Base-by-base conservation (phyloP, 768 basidiomycete species). In the Suillus subaureus region DNA sequence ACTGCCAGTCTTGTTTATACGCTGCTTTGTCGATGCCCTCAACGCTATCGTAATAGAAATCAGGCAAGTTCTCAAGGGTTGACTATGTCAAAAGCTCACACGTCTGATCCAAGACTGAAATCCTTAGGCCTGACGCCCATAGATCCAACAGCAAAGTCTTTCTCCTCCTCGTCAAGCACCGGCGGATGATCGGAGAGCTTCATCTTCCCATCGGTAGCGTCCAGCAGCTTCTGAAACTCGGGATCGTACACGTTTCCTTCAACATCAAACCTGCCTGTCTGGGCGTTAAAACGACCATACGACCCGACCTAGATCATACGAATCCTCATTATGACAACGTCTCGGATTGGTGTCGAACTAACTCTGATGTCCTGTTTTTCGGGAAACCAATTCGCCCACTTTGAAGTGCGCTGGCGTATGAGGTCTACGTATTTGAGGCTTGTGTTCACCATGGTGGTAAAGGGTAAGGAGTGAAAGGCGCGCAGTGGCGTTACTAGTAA, bases 381-480 rank as follows among this genome's bases (percentile, higher is more conserved):
- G 0, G 79, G 79, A 18, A 77, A 75, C 77, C 75, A 80, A 65
- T 74, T 80, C 47, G 70, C 78, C 79, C 78, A 80, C 66, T 79
- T 80, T 4, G 78, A 74, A 35, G 77, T 73, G 7, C 58, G 66
- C 0, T 64, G 51, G 1, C 37, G 71, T 57, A 80, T 76, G 18
- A 80, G 75, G 39, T 80, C 79, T 52, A 73, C 64, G 67, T 74
- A 80, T 60, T 80, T 79, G 33, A 55, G 54, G 54, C 6, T n/a
- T 33, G 12, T 6, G 21, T 55, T 35, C 12, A 55, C 33, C 54
- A 55, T 55, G 11, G 54, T 55, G 54, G 33, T 31, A 35, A 33
- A 55, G 54, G 33, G 54, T 4, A n/a, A 55, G 54, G 31, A 28
- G 13, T 55, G 54, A 55, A 55, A 35, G 54, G 12, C 33, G 54